Evolutionary conservation across 2,329 filamentous ascomycete species (phyloP).

Genomic region (Colletotrichum zoysiae): DNA sequence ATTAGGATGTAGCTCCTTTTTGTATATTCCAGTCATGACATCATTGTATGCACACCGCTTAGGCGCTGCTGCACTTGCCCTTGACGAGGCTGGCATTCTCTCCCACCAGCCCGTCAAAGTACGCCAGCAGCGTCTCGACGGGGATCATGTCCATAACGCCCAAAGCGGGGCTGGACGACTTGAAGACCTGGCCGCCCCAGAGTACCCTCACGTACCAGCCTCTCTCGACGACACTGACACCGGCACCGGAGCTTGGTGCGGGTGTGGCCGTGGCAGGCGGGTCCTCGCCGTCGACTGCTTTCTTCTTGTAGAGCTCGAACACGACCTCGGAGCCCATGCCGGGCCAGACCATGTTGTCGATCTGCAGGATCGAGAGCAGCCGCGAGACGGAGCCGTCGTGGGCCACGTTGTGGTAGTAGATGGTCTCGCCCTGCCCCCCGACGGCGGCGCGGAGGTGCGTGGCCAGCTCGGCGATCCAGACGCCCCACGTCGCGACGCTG

Average conservation of each 20-base stretch:
- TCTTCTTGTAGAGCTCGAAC: slow-evolving; percentile 74
- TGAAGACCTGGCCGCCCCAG: slow-evolving; percentile 76
- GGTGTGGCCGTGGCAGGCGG: slow-evolving; percentile 29
- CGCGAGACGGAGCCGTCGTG: slow-evolving; percentile 81
- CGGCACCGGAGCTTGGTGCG: slow-evolving; percentile 5
- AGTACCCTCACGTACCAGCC: slow-evolving; percentile 74
- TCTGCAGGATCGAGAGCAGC: slow-evolving; percentile 77
- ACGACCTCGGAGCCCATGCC: slow-evolving; percentile 85
- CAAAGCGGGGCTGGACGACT: slow-evolving; percentile 76
- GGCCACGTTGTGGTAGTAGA: slow-evolving; percentile 82
- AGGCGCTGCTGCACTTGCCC: slow-evolving; percentile 48
- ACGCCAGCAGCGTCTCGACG: slow-evolving; percentile 71
- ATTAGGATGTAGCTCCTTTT: background rate
- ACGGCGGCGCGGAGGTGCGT: slow-evolving; percentile 71
- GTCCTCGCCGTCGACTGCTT: slow-evolving; percentile 2
- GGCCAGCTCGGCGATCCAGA: slow-evolving; percentile 80
- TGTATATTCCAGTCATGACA: slow-evolving; percentile 34
- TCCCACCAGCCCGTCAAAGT: slow-evolving; percentile 80
- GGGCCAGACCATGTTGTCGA: slow-evolving; percentile 85
- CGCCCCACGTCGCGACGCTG: slow-evolving; percentile 72
- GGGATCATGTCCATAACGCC: slow-evolving; percentile 79
- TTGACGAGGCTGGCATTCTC: slow-evolving; percentile 58
- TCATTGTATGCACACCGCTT: slow-evolving; percentile 35
- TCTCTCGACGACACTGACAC: slow-evolving; percentile 19
- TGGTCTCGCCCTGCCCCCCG: slow-evolving; percentile 51